Conservation (phyloP, 345 rosid genomes). For the Gossypium anomalum region DNA sequence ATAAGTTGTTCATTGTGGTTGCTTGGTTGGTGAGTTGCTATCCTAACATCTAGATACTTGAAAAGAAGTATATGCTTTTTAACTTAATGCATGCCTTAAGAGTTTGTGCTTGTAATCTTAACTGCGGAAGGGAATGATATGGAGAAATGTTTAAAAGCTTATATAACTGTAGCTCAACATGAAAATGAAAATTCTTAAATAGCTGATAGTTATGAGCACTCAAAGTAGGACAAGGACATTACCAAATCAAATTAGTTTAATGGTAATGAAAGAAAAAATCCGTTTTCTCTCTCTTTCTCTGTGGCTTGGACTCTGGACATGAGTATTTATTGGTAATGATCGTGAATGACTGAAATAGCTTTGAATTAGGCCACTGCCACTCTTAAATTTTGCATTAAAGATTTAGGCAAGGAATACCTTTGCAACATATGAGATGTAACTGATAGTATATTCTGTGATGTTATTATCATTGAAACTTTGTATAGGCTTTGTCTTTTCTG, state of each 20-base stretch:
- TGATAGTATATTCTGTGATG: background rate
- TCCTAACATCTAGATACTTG: background rate
- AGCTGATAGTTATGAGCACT: background rate
- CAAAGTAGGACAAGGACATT: background rate
- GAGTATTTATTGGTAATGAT: background rate
- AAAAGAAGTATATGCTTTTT: background rate
- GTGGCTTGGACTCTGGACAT: background rate
- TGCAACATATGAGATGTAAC: background rate
- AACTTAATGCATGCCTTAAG: background rate
- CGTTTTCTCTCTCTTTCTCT: background rate
- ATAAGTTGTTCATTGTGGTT: conserved; percentile 1
- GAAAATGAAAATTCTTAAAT: background rate
- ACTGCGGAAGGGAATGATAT: background rate
- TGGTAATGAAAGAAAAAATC: background rate
- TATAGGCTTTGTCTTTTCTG: background rate
- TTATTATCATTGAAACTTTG: background rate
- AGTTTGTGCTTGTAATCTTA: background rate
- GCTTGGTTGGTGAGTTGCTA: background rate
- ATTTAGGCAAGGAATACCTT: background rate
- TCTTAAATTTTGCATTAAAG: background rate
- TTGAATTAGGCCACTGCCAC: background rate
- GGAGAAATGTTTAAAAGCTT: background rate
- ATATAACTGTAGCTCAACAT: background rate
- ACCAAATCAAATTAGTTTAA: background rate
- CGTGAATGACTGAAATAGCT: background rate